Evolutionary conservation across 257 asterid species (phyloP), one percentile per base, ranked within the genome.

Genomic region (Fraxinus excelsior): DNA sequence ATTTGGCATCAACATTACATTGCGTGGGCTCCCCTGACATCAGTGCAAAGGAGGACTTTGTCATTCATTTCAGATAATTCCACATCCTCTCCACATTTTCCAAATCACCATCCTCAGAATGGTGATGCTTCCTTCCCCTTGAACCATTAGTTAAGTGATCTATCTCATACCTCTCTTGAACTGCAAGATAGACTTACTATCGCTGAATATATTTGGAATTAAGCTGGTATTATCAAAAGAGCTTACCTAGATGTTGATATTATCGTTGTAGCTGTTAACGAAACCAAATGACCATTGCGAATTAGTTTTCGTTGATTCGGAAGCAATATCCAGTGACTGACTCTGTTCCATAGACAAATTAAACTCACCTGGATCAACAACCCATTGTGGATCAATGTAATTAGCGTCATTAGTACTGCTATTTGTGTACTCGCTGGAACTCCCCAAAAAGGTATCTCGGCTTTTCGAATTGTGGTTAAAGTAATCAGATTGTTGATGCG

Each of bases 21-120:
- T 80, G 67, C 29, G 35, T 23, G 2, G 82, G 60, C 73, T 83
- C 80, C 25, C 78, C 90, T 85, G 56, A 67, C 60, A 72, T 86
- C 88, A 37, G 73, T 60, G 82, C 86, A 91, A 70, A 92, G 97
- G 13, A 92, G 92, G 66, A 92, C 93, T 53, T 82, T 80, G 79
- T 94, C 99, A 69, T 92, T 90, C 90, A 91, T 77, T 82, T 94
- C 97, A 34, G 92, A 88, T 67, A 92, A 82, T 78, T 94, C 98
- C 72, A 58, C 88, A 56, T 92, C 97, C 71, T 85, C 89, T 90
- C 95, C 60, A 80, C 19, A 64, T 85, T 86, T 75, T 86, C 96
- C 12, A 75, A 51, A 80, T 89, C 86, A 58, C 82, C 87, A 74
- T 87, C 95, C 31, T 85, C 90, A 3, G 86, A 82, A 74, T 86